Evolutionary conservation across 768 basidiomycete genomes (phyloP).

Genomic region (Suillus alpinus): DNA sequence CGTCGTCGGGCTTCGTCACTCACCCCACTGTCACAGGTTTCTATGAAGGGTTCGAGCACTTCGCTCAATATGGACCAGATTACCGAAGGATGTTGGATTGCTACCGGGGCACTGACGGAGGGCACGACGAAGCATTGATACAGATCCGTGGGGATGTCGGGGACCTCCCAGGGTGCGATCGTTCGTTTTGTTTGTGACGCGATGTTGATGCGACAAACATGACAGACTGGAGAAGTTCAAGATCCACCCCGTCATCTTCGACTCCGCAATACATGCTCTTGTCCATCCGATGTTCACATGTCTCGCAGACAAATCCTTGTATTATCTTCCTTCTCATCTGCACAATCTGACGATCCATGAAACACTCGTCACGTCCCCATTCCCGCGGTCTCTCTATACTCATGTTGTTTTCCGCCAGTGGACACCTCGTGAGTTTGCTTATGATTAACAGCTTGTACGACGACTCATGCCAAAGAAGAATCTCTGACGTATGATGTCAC

Average conservation of each 20-base stretch:
- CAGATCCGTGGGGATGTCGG: not conserved
- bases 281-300: constrained; percentile 1
- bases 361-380: not conserved
- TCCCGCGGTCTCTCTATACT: not conserved
- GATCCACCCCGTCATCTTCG: constrained; percentile 4
- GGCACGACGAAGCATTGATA: not conserved
- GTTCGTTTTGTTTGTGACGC: not conserved
- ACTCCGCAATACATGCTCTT: not conserved
- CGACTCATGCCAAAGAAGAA: not conserved
- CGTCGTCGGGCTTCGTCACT: not conserved
- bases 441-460: not conserved
- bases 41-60: constrained; percentile 25
- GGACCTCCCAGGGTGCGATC: constrained; percentile 1
- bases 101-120: not conserved
- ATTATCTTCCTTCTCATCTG: constrained; percentile 4
- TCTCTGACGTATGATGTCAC: not conserved
- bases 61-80: constrained; percentile 31
- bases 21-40: constrained; percentile 15
- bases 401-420: constrained; percentile 1
- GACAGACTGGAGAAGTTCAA: not conserved
- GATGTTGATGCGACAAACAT: not conserved
- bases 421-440: not conserved
- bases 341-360: not conserved
- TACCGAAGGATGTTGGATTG: constrained; percentile 25
- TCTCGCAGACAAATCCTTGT: not conserved